Base-by-base conservation (phyloP, 257 asterid genomes). In the Solanum sejunctum region DNA sequence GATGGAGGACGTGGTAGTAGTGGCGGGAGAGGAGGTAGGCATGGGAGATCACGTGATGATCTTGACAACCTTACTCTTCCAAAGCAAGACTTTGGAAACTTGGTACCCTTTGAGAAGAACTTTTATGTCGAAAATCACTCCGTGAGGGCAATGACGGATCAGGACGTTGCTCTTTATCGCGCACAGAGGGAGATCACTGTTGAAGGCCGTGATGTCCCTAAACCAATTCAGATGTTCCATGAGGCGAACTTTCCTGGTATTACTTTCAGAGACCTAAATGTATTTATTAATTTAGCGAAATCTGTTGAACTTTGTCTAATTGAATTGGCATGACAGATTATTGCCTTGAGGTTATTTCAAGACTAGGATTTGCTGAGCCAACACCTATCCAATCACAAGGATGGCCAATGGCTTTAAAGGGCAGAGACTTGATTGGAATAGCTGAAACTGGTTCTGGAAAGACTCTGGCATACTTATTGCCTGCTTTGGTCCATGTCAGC, bases 401-500 rank as follows among this genome's bases (percentile, higher is more conserved):
- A 85, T 95, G 98, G 99, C 99, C 98, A 3, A 95, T 95, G 98
- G 98, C 99, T 79, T 91, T 95, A 88, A 94, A 89, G 88, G 99
- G 99, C 43, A 92, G 99, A 80, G 98, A 95, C 91, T 89, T 95
- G 21, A 84, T 95, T 70, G 99, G 98, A 88, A 94, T 95, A 83
- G 99, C 99, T 20, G 99, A 95, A 91, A 95, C 99, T 64, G 99
- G 99, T 89, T 95, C 99, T 57, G 99, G 99, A 63, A 95, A 95
- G 88, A 95, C 98, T 67, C 85, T 95, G 92, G 91, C 99, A 3
- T 95, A 95, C 89, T 84, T 94, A 89, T 89, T 95, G 75, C 99
- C 99, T 71, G 94, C 95, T 85, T 90, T 95, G 86, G 97, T 95
- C 85, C 99, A 95, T 86, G 93, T 95, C 83, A 89, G 92, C 45